Evolutionary conservation across 148 eudicot genomes (phyloP), one percentile per base, ranked within the genome.

Genomic region (Spergularia bocconei): DNA sequence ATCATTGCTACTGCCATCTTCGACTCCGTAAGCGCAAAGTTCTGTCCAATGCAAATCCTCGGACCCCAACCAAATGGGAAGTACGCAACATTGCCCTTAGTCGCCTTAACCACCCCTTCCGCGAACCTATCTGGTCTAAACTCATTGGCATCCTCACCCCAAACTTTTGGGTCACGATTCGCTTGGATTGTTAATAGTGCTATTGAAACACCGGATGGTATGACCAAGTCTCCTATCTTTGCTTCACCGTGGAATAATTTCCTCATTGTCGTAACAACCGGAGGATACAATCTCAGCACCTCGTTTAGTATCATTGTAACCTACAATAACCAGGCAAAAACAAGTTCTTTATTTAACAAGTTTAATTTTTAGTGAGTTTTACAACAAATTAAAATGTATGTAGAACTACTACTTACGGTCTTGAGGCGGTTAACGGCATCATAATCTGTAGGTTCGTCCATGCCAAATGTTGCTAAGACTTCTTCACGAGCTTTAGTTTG

Each of bases 41-140:
- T 73, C 59, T 73, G 73, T 14, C 77, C 81, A 11, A 79, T 73
- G 61, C 86, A 83, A 20, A 80, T 78, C 36, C 83, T 65, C 1
- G 86, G 86, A 13, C 83, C 86, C 83, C 81, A 80, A 11, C 83
- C 81, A 48, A 80, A 83, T n/a, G 86, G 83, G 51, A 83, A 50
- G 66, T 53, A 80, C 0, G 86, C 67, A 21, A 47, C 69, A 36
- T 60, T 75, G 17, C 83, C 83, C 15, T 62, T 77, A 1, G 83
- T 69, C 4, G 86, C 83, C 73, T 80, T 79, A 19, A 62, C 70
- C 21, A 83, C 74, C 21, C 86, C 86, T 80, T 77, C 79, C 0
- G 83, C 62, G 47, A 83, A 77, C 67, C 86, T 77, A 50, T 80
- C 85, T 2, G 85, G 83, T 16, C 78, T 73, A 39, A 83, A 83